A percentile compares a stretch with the other conserved stretches of the same genome.
Conservation (phyloP, 2,329 filamentous ascomycete genomes). For the Fusarium pininemorale region DNA sequence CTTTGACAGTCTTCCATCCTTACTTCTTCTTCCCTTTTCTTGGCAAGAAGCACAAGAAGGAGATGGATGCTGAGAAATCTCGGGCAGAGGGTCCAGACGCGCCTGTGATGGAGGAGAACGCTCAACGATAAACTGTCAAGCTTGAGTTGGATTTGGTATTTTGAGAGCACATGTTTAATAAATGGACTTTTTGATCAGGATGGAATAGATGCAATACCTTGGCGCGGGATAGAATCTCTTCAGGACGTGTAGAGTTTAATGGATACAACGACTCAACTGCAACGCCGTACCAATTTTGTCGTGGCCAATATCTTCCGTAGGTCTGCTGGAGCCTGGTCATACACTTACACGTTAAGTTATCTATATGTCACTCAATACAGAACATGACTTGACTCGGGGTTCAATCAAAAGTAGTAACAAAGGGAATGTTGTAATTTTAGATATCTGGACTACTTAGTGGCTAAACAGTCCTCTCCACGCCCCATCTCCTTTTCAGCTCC, state of each 20-base stretch:
- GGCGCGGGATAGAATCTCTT: background rate
- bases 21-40: slow-evolving; percentile 31
- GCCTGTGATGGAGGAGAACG: background rate
- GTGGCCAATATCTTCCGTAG: background rate
- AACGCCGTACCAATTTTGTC: rapidly evolving
- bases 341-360: too few relatives aligned
- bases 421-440: background rate
- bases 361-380: too few relatives aligned
- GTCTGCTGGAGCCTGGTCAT: rapidly evolving
- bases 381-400: background rate
- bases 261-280: background rate
- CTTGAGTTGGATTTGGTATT: background rate
- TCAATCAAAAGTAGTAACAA: background rate
- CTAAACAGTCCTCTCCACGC: background rate
- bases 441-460: background rate
- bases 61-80: background rate
- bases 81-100: background rate
- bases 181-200: background rate
- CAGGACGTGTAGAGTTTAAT: background rate
- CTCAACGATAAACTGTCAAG: background rate
- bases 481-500: background rate
- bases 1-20: slow-evolving; percentile 27
- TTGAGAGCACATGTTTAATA: too few relatives aligned
- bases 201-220: background rate
- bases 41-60: slow-evolving; percentile 2